Evolutionary conservation across 768 basidiomycete species (phyloP).

Genomic region (Lactarius pseudohatsudake): DNA sequence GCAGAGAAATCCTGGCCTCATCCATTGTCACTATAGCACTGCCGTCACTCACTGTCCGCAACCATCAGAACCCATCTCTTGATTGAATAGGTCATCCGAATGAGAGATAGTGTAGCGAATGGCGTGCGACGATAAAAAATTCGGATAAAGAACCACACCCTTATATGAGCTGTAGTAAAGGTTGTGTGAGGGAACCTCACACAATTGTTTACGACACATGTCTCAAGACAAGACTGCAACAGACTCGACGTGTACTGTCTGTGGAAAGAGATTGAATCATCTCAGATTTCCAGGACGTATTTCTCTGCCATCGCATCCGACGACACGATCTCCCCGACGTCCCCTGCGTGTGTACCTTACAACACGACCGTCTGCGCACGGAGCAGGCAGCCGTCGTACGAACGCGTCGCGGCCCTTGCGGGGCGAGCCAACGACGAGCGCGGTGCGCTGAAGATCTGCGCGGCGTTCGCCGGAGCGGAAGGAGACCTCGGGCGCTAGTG

Average conservation of each 20-base stretch:
- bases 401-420: conserved; percentile 10
- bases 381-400: not conserved
- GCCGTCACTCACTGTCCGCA: too few species aligned
- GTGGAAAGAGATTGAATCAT: conserved; percentile 94
- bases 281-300: conserved; percentile 51
- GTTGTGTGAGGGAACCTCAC: too few species aligned
- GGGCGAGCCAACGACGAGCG: not conserved
- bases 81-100: not conserved
- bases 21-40: too few species aligned
- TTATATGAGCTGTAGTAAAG: conserved; percentile 21
- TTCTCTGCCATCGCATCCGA: conserved; percentile 35
- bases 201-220: conserved; percentile 35
- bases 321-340: conserved; percentile 69
- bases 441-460: not conserved
- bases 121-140: not conserved
- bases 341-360: conserved; percentile 94
- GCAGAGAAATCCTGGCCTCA: too few species aligned
- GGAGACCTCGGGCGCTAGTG: conserved; percentile 51
- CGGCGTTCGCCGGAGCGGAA: conserved; percentile 55
- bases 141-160: conserved; percentile 44
- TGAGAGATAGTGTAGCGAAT: not conserved
- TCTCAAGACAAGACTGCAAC: conserved; percentile 61
- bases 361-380: conserved; percentile 42
- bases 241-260: conserved; percentile 50
- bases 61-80: not conserved